A percentile compares a stretch with the other conserved stretches of the same genome.
Evolutionary conservation across 2,329 filamentous ascomycete species (phyloP).

Genomic region (Didymella keratinophila): DNA sequence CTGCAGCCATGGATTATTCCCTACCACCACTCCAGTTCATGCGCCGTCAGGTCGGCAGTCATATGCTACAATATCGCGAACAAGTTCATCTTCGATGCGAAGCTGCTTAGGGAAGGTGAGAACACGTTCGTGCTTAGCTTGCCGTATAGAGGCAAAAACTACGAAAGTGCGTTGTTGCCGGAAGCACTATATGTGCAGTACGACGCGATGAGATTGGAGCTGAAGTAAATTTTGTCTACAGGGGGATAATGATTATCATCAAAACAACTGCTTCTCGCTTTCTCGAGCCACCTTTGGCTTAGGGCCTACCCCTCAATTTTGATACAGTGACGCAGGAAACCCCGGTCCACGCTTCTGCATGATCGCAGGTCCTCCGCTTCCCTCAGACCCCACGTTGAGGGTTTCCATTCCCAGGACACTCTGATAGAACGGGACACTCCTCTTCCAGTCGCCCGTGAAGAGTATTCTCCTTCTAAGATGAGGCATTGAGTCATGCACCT

Average conservation of each 20-base stretch:
- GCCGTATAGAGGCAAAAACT: conserved; percentile 66
- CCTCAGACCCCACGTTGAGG: background rate
- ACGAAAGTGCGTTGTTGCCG: conserved; percentile 64
- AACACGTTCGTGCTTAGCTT: conserved; percentile 67
- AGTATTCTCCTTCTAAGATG: background rate
- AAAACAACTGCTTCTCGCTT: background rate
- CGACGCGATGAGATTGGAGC: conserved; percentile 68
- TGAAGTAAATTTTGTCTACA: conserved; percentile 47
- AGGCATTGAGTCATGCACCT: background rate
- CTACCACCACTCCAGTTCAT: conserved; percentile 66
- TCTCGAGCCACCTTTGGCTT: background rate
- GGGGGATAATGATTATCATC: background rate
- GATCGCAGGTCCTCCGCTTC: background rate
- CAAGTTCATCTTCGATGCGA: conserved; percentile 65
- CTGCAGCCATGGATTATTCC: conserved; percentile 65
- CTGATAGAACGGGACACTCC: background rate
- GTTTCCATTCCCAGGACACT: background rate
- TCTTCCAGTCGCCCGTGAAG: background rate
- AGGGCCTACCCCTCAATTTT: background rate
- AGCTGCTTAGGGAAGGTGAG: conserved; percentile 58
- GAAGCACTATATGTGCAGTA: conserved; percentile 67
- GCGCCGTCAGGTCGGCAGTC: conserved; percentile 66
- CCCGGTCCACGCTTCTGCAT: background rate
- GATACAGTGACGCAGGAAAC: background rate
- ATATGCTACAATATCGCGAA: conserved; percentile 69